Percentiles rank a stretch among this genome's conserved stretches.
phyloP scores from a whole-genome alignment of 2,329 filamentous ascomycete species.

The Fusarium pseudograminearum region DNA sequence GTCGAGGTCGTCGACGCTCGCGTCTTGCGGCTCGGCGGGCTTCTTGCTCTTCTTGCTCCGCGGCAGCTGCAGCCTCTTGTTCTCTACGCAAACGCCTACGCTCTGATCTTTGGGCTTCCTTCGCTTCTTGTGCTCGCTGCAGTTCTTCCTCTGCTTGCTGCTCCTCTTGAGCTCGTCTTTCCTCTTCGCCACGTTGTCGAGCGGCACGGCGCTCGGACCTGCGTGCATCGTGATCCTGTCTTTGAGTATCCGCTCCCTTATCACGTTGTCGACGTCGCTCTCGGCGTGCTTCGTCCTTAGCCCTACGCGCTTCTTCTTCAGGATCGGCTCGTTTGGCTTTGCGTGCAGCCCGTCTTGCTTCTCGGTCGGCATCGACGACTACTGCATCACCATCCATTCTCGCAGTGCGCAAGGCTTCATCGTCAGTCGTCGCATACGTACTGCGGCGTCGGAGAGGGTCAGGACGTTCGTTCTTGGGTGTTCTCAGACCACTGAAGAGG shows the following conservation, averaged over 20 bases:
- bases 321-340: slow-evolving; percentile 70
- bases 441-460: slow-evolving; percentile 60
- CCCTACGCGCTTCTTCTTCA: slow-evolving; percentile 67
- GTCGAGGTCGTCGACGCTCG: slow-evolving; percentile 63
- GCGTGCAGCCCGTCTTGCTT: slow-evolving; percentile 73
- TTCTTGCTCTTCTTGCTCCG: slow-evolving; percentile 60
- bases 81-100: slow-evolving; percentile 64
- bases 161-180: slow-evolving; percentile 58
- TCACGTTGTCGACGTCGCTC: slow-evolving; percentile 65
- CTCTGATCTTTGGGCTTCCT: slow-evolving; percentile 64
- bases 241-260: slow-evolving; percentile 63
- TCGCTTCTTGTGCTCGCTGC: slow-evolving; percentile 64
- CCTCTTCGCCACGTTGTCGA: slow-evolving; percentile 50
- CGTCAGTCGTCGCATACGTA: slow-evolving; percentile 64
- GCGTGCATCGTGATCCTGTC: slow-evolving; percentile 62
- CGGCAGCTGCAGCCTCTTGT: slow-evolving; percentile 59
- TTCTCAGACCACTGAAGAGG: slow-evolving; percentile 71
- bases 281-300: slow-evolving; percentile 68
- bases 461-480: slow-evolving; percentile 57
- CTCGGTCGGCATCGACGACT: slow-evolving; percentile 67
- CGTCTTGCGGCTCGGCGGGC: slow-evolving; percentile 59
- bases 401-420: slow-evolving; percentile 60
- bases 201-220: slow-evolving; percentile 64
- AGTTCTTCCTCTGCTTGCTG: slow-evolving; percentile 61
- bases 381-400: slow-evolving; percentile 62